Base-by-base conservation (phyloP, 345 rosid genomes). In the Tarenaya hassleriana region DNA sequence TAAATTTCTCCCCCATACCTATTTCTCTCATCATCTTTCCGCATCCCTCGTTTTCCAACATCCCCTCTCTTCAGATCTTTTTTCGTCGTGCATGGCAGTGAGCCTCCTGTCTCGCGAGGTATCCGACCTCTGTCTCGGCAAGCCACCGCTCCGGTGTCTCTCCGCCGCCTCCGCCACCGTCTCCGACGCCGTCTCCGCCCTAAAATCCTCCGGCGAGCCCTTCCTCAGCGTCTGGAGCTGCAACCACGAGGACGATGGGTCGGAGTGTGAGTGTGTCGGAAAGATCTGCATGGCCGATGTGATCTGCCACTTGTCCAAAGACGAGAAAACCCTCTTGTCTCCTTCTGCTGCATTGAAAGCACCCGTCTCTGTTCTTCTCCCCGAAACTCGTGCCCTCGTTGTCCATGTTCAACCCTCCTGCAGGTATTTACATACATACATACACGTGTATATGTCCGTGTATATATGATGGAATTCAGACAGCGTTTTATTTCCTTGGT, bases 91-190 rank as follows among this genome's bases (percentile, higher is more conserved):
- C n/a, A 90, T 84, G 97, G 91, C 94, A 82, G 69, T 69, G 69
- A 76, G 82, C 42, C 69, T 86, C 34, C 73, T 77, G 54, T 66
- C 78, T 0, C 75, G 67, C 20, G 78, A 76, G 50, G 70, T 91
- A 55, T 78, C 95, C 43, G 98, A 86, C 66, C 88, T 91, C 71
- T 91, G 96, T 67, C 81, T 91, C 17, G 98, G 95, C 50, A 91
- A 91, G 69, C 98, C 96, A 17, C 78, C 95, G 9, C 76, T 91
- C 68, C 77, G 64, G 75, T 71, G 79, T 29, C 79, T 91, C 41
- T 42, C 95, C 10, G 47, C 60, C 47, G 18, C 69, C 52, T 72
- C 82, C 11, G 70, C 85, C 62, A 71, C 95, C 50, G 73, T 88
- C 17, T 78, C 68, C 13, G 88, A 81, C 59, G 90, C 88, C 7